Percentiles rank a stretch among this genome's conserved stretches.
Evolutionary conservation across 192 early-diverging fungal genomes (phyloP).

Genomic region (Rhizophagus prolifer): DNA sequence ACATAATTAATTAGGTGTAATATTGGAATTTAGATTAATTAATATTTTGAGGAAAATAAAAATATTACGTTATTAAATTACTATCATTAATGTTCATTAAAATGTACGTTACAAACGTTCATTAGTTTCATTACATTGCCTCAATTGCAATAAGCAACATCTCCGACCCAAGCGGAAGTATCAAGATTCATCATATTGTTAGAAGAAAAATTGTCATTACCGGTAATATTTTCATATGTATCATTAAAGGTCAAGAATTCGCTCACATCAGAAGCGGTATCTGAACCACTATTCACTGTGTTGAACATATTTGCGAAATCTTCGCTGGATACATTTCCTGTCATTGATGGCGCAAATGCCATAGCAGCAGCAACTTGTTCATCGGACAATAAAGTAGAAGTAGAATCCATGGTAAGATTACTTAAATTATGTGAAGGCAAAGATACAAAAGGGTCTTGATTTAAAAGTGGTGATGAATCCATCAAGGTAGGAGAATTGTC

Average conservation of each 20-base stretch:
- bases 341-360: conserved; percentile 15
- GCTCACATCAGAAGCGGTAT: conserved; percentile 10
- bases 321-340: background rate
- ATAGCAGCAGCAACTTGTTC: background rate
- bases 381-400: background rate
- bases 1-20: background rate
- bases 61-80: background rate
- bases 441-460: conserved; percentile 27
- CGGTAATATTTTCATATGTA: background rate
- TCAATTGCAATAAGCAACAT: conserved; percentile 20
- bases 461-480: conserved; percentile 24
- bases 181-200: background rate
- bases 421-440: conserved; percentile 13
- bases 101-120: background rate
- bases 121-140: background rate
- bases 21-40: background rate
- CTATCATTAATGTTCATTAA: background rate
- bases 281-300: conserved; percentile 6
- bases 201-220: conserved; percentile 5
- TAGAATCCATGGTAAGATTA: conserved; percentile 6
- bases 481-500: conserved; percentile 21
- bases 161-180: conserved; percentile 4
- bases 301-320: conserved; percentile 23
- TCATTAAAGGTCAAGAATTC: conserved; percentile 26
- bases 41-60: background rate